Conservation (phyloP, 495 filamentous ascomycete genomes). For the Talaromyces proteolyticus region DNA sequence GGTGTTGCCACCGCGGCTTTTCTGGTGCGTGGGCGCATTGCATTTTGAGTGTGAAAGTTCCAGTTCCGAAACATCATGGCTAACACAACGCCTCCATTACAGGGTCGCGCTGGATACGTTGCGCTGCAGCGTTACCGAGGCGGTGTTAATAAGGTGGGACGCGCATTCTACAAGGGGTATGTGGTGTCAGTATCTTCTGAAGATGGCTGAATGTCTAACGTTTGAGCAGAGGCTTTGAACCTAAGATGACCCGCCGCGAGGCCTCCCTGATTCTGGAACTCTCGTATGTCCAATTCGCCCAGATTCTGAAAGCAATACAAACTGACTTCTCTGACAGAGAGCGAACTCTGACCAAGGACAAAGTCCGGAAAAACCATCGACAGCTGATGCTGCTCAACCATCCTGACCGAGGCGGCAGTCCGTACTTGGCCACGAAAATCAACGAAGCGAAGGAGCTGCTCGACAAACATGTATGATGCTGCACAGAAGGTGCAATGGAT, state of each 20-base stretch:
- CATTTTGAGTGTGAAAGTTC: too few relatives aligned
- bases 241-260: slow-evolving; percentile 85
- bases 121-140: slow-evolving; percentile 79
- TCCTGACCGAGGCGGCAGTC: slow-evolving; percentile 93
- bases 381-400: slow-evolving; percentile 97
- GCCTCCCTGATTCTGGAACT: slow-evolving; percentile 88
- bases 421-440: slow-evolving; percentile 93
- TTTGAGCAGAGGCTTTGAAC: slow-evolving; percentile 70
- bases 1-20: slow-evolving; percentile 77
- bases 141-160: slow-evolving; percentile 70
- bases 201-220: slow-evolving; percentile 8
- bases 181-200: slow-evolving; percentile 10
- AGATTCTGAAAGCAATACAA: background rate
- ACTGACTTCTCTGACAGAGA: slow-evolving; percentile 51
- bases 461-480: slow-evolving; percentile 53
- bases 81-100: slow-evolving; percentile 14
- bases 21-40: slow-evolving; percentile 51
- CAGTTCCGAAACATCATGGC: background rate
- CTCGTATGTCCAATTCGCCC: slow-evolving; percentile 49
- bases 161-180: slow-evolving; percentile 87
- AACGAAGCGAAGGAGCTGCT: slow-evolving; percentile 97
- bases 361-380: slow-evolving; percentile 91
- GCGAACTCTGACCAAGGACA: slow-evolving; percentile 77
- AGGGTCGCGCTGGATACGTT: slow-evolving; percentile 89
- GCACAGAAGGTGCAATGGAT: background rate